Evolutionary conservation across 768 basidiomycete species (phyloP), one percentile per base, ranked within the genome.

Genomic region (Russula sp.): DNA sequence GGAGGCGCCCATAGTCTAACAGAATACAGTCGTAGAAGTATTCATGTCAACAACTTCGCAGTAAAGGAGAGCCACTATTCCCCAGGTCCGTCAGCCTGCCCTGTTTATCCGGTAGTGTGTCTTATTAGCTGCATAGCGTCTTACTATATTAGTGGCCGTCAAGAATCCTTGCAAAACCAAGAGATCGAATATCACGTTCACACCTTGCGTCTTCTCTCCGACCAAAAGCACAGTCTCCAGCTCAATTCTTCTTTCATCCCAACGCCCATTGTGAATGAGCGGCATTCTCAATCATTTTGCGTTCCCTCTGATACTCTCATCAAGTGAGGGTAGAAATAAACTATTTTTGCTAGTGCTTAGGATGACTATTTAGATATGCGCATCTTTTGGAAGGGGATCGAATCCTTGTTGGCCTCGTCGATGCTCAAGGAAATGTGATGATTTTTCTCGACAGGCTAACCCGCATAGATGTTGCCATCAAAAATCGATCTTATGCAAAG

Each of bases 221-320:
- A 65, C 0, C 48, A 67, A 25, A 50, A 16, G 35, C 60, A 67
- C 49, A 50, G 51, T 16, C 14, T 65, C 45, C 66, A 61, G 29
- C 60, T 67, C 9, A 60, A 67, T 32, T 41, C 60, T 8, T 55
- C 47, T 8, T 65, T 56, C 35, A 48, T 67, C 20, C 64, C 66
- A 0, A 52, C 38, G 3, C 66, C 64, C 5, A 22, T 38, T 5
- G n/a, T 61, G 0, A 56, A 53, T 20, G n/a, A 58, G 1, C 58
- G 57, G 8, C 48, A 59, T 25, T 61, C 51, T 18, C 56, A 61
- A 16, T 41, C 47, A 6, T 67, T 67, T 22, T 36, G 43, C 11
- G 14, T 59, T 10, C 45, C 64, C 11, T 56, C 55, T 16, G 60
- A 59, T 11, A 45, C 29, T 0, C 3, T 36, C 35, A 46, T 67